Conservation (phyloP, 306 rosid species). For the Cajanus cajan region DNA sequence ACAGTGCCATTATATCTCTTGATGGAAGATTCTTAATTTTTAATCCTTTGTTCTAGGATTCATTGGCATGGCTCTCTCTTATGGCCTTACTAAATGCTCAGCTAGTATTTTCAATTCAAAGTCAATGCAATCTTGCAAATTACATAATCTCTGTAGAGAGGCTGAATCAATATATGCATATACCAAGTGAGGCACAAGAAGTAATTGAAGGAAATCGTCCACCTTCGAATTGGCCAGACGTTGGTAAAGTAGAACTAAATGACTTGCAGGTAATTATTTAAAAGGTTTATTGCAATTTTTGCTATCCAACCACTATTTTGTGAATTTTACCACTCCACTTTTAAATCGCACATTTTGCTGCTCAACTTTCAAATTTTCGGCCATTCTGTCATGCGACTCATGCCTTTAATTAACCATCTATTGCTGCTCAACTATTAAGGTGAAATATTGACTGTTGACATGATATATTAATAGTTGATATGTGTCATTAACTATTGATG, state of each 20-base stretch:
- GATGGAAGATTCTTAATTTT: neutral
- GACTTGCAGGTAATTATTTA: slow-evolving; percentile 50
- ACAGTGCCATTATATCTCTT: neutral
- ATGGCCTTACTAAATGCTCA: slow-evolving; percentile 62
- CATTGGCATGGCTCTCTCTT: slow-evolving; percentile 77
- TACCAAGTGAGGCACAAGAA: slow-evolving; percentile 67
- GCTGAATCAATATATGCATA: slow-evolving; percentile 59
- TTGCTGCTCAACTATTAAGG: too few relatives aligned
- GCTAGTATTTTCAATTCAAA: slow-evolving; percentile 55
- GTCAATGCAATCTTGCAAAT: slow-evolving; percentile 61
- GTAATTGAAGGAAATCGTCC: slow-evolving; percentile 57
- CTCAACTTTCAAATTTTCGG: too few relatives aligned
- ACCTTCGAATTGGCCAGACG: slow-evolving; percentile 54
- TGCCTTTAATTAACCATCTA: too few relatives aligned
- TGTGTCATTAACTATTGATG: too few relatives aligned
- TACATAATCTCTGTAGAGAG: slow-evolving; percentile 70
- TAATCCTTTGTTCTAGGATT: slow-evolving; percentile 44
- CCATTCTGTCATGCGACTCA: too few relatives aligned
- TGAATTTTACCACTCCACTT: too few relatives aligned
- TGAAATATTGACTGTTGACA: too few relatives aligned
- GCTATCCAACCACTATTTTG: too few relatives aligned
- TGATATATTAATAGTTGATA: too few relatives aligned
- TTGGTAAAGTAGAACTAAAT: slow-evolving; percentile 59
- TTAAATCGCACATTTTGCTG: too few relatives aligned
- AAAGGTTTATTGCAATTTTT: too few relatives aligned